Evolutionary conservation across 2,329 filamentous ascomycete genomes (phyloP), one percentile per base, ranked within the genome.

Genomic region (Helminthosporium solani): DNA sequence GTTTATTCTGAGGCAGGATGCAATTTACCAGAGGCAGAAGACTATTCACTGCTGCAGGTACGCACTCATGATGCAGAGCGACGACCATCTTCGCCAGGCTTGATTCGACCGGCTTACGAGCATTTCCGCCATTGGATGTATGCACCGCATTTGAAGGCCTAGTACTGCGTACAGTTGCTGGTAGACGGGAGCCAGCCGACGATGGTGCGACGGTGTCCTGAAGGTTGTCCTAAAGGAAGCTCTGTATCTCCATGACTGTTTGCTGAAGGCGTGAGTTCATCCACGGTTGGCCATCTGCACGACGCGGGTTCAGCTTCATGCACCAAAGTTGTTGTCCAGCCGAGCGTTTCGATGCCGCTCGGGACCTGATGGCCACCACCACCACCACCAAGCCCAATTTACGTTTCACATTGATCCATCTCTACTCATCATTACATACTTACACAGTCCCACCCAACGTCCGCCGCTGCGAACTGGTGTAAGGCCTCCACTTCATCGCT

Each of bases 121-220:
- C 52, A 23, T 33, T 42, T 53, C 50, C 49, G 50, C 41, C 43
- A 43, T 46, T 52, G n/a, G n/a, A n/a, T n/a, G n/a, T n/a, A n/a
- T n/a, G n/a, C n/a, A n/a, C n/a, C n/a, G n/a, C n/a, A n/a, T n/a
- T n/a, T n/a, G n/a, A n/a, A n/a, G n/a, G n/a, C n/a, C n/a, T n/a
- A n/a, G n/a, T n/a, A n/a, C n/a, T n/a, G n/a, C n/a, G n/a, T n/a
- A n/a, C n/a, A 59, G 47, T 55, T 60, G 61, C 61, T 60, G 51
- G 57, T 50, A 51, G 20, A 40, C 50, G 25, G 48, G 58, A 49
- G 56, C 50, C 52, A 46, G 53, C 54, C 39, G 47, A 44, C 50
- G 19, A 66, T 69, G 66, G 66, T 69, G 66, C 62, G 63, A 69
- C 66, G 35, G 43, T 46, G 53, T 52, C 23, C 54, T 52, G 53